These are phyloP conservation scores for Sugiyamaella marilandica DNA, from an alignment of 805 yeast species.

Conservation along the genomic window DNA sequence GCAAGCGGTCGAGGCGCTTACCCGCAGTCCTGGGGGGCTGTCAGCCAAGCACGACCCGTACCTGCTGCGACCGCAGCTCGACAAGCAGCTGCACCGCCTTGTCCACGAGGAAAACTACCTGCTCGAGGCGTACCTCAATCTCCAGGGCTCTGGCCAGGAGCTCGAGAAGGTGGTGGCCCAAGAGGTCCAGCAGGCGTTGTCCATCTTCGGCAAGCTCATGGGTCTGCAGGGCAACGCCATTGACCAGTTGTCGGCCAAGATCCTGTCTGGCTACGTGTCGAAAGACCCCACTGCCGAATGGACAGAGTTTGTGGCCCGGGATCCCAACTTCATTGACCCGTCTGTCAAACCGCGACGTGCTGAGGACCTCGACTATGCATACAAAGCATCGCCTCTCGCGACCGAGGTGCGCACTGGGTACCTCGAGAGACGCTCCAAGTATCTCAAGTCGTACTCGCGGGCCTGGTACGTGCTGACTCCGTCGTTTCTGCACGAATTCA, in stretches of 20 bases:
- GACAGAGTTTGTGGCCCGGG: slow-evolving; percentile 74
- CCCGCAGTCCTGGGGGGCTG: slow-evolving; percentile 40
- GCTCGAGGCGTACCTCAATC: slow-evolving; percentile 81
- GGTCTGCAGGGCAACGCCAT: slow-evolving; percentile 37
- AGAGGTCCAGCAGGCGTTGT: slow-evolving; percentile 79
- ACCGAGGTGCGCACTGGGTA: slow-evolving; percentile 68
- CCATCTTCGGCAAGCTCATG: slow-evolving; percentile 62
- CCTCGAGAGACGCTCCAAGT: slow-evolving; percentile 87
- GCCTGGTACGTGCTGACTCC: slow-evolving; percentile 93
- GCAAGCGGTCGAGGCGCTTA: slow-evolving; percentile 63
- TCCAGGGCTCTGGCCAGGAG: slow-evolving; percentile 83
- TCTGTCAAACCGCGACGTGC: slow-evolving; percentile 56
- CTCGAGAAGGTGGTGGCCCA: slow-evolving; percentile 81
- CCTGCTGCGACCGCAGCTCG: slow-evolving; percentile 63
- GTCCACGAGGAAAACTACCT: slow-evolving; percentile 78
- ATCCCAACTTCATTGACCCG: slow-evolving; percentile 65
- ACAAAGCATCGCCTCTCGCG: slow-evolving; percentile 66
- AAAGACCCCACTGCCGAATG: slow-evolving; percentile 83
- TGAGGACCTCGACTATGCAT: slow-evolving; percentile 59
- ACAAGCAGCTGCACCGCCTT: slow-evolving; percentile 72
- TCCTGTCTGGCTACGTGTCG: slow-evolving; percentile 69
- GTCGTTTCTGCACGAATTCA: slow-evolving; percentile 84
- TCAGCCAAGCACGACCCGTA: slow-evolving; percentile 73
- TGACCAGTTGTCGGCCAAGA: slow-evolving; percentile 58
- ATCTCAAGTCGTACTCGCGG: slow-evolving; percentile 80